Percentiles rank a stretch among this genome's conserved stretches.
Conservation (phyloP, 2,329 filamentous ascomycete species). For the Clonostachys rhizophaga region DNA sequence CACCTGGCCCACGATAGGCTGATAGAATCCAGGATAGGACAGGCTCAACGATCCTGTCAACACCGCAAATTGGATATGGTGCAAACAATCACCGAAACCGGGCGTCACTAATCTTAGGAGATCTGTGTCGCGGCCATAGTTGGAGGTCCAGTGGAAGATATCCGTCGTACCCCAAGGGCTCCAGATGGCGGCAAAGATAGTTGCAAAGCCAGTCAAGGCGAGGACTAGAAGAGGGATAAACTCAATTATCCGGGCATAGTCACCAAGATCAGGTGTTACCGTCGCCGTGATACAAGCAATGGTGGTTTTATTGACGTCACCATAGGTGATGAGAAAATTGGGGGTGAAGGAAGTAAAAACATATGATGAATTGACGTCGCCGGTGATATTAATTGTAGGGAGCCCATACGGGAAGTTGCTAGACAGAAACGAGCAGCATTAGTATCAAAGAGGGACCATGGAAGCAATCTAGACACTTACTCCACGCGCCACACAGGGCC, state of each 20-base stretch:
- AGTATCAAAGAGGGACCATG: background rate
- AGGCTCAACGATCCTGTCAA: slow-evolving; percentile 84
- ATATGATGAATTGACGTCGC: slow-evolving; percentile 78
- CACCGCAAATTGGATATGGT: slow-evolving; percentile 92
- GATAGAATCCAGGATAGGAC: slow-evolving; percentile 90
- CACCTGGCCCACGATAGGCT: slow-evolving; percentile 81
- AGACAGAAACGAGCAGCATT: background rate
- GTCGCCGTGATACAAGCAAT: slow-evolving; percentile 80
- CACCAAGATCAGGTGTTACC: slow-evolving; percentile 78
- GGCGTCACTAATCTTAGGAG: slow-evolving; percentile 88
- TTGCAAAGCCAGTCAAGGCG: slow-evolving; percentile 75
- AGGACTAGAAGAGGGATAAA: slow-evolving; percentile 78
- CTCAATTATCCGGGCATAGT: slow-evolving; percentile 61
- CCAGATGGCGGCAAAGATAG: slow-evolving; percentile 77
- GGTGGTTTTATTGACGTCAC: slow-evolving; percentile 55
- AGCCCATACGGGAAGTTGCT: slow-evolving; percentile 40
- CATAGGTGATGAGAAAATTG: slow-evolving; percentile 70
- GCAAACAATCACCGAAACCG: slow-evolving; percentile 92
- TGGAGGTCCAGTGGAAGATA: slow-evolving; percentile 94
- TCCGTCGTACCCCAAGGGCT: slow-evolving; percentile 93
- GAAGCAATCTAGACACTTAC: slow-evolving; percentile 23
- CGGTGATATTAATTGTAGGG: slow-evolving; percentile 68
- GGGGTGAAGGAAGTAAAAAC: slow-evolving; percentile 78
- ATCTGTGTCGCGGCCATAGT: slow-evolving; percentile 92
- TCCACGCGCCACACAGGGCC: slow-evolving; percentile 60